Evolutionary conservation across 1,284 basidiomycete genomes (phyloP).

Genomic region (Ustilago shanxiensis): DNA sequence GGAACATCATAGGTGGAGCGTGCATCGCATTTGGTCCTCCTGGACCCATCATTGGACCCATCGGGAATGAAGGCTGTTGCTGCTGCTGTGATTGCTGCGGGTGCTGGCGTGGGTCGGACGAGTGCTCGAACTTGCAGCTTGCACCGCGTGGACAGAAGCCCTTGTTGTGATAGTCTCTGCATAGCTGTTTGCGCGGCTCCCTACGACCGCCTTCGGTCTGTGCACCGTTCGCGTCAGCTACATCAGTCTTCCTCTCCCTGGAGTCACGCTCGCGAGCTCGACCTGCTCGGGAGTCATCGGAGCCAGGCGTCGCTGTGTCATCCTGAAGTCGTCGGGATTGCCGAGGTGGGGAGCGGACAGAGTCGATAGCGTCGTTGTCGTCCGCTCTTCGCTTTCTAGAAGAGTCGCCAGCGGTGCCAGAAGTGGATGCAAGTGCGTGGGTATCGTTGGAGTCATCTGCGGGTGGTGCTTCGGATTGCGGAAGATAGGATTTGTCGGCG

Average conservation of each 20-base stretch:
- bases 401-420: slow-evolving; percentile 12
- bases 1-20: slow-evolving; percentile 51
- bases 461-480: slow-evolving; percentile 14
- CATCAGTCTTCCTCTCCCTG: slow-evolving; percentile 27
- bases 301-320: slow-evolving; percentile 12
- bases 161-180: slow-evolving; percentile 66
- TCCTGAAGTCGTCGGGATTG: slow-evolving; percentile 43
- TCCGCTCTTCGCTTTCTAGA: slow-evolving; percentile 56
- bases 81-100: slow-evolving; percentile 21
- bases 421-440: slow-evolving; percentile 21
- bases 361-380: slow-evolving; percentile 38
- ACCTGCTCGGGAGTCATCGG: slow-evolving; percentile 22
- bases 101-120: slow-evolving; percentile 39
- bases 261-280: slow-evolving; percentile 40
- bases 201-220: slow-evolving; percentile 24
- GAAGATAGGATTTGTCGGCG: slow-evolving; percentile 56
- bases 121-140: slow-evolving; percentile 90
- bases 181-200: slow-evolving; percentile 53
- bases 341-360: slow-evolving; percentile 41
- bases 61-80: slow-evolving; percentile 34
- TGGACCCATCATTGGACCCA: slow-evolving; percentile 43
- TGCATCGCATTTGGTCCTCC: slow-evolving; percentile 42
- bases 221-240: slow-evolving; percentile 23
- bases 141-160: slow-evolving; percentile 89
- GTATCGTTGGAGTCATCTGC: slow-evolving; percentile 21